Base-by-base conservation (phyloP, 768 basidiomycete species). In the Tricholoma terreum region DNA sequence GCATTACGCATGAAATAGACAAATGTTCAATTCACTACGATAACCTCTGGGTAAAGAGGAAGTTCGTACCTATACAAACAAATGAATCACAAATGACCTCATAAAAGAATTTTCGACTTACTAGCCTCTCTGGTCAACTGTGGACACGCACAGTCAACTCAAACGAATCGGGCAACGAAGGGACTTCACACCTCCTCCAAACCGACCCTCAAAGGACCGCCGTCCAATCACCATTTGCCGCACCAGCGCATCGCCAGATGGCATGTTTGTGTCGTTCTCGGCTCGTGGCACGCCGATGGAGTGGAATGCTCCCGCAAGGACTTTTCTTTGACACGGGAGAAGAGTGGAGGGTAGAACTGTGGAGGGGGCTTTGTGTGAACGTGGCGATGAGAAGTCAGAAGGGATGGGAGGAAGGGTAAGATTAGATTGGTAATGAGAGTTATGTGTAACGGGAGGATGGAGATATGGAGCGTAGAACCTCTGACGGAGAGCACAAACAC, bases 1-100 rank as follows among this genome's bases (percentile, higher is more conserved):
- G 24, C 6, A n/a, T 6, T n/a, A n/a, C n/a, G n/a, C n/a, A 11
- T 1, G n/a, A 27, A 19, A 54, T 12, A n/a, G n/a, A n/a, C n/a
- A 33, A 30, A 54, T 1, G 42, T n/a, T 22, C 40, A 17, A 69
- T 81, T 57, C 61, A 88, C 93, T 94, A 96, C 4, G 88, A 90
- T 30, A 98, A 73, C 74, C 98, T 99, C 72, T 99, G 96, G 0
- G 96, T 98, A 72, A 98, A 98, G 80, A 99, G 98, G 68, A 93
- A 93, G 58, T 87, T 83, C 87, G 94, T 93, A 7, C 90, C 94
- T 61, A 19, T 52, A 45, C 57, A 46, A n/a, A n/a, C 35, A 48
- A 49, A 48, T 46, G 4, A 55, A 27, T 15, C 55, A 58, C 40
- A 58, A 30, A n/a, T n/a, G n/a, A 46, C 27, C 14, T 22, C n/a